These are phyloP conservation scores for Phytophthora uliginosa DNA, from an alignment of 352 stramenopile genomes.

Conservation along the genomic window DNA sequence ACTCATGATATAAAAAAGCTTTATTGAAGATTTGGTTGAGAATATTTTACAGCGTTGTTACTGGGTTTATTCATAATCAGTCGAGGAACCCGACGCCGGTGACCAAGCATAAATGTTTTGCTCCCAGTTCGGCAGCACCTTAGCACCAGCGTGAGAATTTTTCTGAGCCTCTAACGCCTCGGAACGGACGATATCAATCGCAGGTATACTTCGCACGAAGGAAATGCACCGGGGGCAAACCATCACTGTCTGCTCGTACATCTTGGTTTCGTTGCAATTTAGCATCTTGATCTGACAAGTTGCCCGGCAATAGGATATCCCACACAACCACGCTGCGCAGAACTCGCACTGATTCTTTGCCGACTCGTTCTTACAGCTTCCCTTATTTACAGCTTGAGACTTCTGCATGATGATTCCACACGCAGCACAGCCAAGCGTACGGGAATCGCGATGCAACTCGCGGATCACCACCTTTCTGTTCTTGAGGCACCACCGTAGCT, in stretches of 20 bases:
- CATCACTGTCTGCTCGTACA: conserved; percentile 26
- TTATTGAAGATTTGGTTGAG: too few relatives aligned
- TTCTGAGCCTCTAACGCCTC: conserved; percentile 12
- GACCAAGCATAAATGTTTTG: conserved; percentile 12
- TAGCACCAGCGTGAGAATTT: conserved; percentile 17
- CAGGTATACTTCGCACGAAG: conserved; percentile 24
- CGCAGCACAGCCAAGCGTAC: conserved; percentile 1
- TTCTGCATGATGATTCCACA: conserved; percentile 10
- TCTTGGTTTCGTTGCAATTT: conserved; percentile 23
- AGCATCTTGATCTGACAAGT: conserved; percentile 32
- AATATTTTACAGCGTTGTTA: too few relatives aligned
- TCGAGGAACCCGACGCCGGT: background rate
- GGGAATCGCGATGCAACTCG: conserved; percentile 1
- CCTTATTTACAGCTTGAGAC: conserved; percentile 1
- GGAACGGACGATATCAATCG: conserved; percentile 22
- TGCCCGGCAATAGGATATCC: conserved; percentile 18
- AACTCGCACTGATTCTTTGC: conserved; percentile 26
- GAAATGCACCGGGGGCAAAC: conserved; percentile 27
- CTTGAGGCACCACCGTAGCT: conserved; percentile 36
- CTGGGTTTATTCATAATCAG: conserved; percentile 8
- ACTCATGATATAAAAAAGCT: too few relatives aligned
- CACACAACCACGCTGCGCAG: conserved; percentile 25
- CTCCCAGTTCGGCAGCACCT: conserved; percentile 10
- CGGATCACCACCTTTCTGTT: conserved; percentile 27
- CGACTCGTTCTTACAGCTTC: background rate